Conservation (phyloP, 73 alveolate genomes). For the Stentor coeruleus region DNA sequence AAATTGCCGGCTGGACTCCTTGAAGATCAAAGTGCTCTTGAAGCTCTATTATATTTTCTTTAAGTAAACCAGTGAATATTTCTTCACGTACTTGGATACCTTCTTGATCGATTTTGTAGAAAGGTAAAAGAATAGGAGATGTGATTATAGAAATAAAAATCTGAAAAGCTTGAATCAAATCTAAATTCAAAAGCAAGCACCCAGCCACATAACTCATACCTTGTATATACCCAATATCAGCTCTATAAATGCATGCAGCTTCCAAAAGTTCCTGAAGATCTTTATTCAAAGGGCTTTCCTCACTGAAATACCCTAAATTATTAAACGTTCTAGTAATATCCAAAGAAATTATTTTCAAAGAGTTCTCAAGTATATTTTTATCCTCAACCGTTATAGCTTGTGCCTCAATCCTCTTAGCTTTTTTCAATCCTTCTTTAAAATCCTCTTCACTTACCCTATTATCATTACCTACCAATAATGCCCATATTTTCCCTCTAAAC, state of each 20-base stretch:
- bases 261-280: constrained; percentile 40
- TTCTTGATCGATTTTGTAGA: constrained; percentile 66
- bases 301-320: neutral
- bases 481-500: constrained; percentile 52
- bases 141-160: constrained; percentile 56
- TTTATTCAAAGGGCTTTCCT: neutral
- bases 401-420: neutral
- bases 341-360: neutral
- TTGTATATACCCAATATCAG: constrained; percentile 88
- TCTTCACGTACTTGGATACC: constrained; percentile 63
- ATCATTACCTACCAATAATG: constrained; percentile 40
- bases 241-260: constrained; percentile 71
- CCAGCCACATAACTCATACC: constrained; percentile 90
- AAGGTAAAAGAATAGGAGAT: constrained; percentile 61
- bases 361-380: neutral
- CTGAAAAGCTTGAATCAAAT: constrained; percentile 61
- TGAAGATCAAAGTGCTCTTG: constrained; percentile 63
- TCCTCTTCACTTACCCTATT: neutral
- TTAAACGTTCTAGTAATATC: constrained; percentile 20
- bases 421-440: neutral
- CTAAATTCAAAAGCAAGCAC: constrained; percentile 69
- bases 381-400: neutral
- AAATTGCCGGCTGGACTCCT: constrained; percentile 66
- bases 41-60: constrained; percentile 58
- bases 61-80: constrained; percentile 67